phyloP scores from a whole-genome alignment of 768 basidiomycete genomes.

The Podaxis rugospora region DNA sequence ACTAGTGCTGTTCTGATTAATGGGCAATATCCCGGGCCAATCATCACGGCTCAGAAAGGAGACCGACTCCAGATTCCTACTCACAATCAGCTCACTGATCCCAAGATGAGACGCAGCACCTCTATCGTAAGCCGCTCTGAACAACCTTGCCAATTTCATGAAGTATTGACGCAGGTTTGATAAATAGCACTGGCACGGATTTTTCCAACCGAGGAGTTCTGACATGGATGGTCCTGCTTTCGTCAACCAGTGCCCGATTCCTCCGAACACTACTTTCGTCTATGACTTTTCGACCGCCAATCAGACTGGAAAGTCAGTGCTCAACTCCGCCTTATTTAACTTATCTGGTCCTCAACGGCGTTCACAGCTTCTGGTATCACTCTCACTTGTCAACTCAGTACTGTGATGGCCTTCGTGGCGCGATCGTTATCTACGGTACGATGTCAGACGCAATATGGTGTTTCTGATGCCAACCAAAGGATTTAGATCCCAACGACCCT shows the following conservation, averaged over 20 bases:
- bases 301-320: constrained; percentile 22
- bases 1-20: constrained; percentile 9
- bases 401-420: constrained; percentile 19
- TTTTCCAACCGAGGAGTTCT: constrained; percentile 17
- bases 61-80: background rate
- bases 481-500: constrained; percentile 14
- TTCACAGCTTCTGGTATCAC: constrained; percentile 26
- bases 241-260: constrained; percentile 27
- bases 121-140: constrained; percentile 15
- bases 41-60: background rate
- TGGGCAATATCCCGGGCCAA: background rate
- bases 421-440: constrained; percentile 25
- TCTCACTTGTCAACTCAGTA: constrained; percentile 10
- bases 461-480: background rate
- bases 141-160: background rate
- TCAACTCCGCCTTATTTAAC: too few relatives aligned
- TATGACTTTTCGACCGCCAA: constrained; percentile 23
- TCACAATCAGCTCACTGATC: constrained; percentile 28
- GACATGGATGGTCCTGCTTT: constrained; percentile 24
- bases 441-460: background rate
- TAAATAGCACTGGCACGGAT: constrained; percentile 20
- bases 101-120: constrained; percentile 27
- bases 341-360: too few relatives aligned
- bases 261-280: constrained; percentile 24
- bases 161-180: background rate